Conservation (phyloP, 306 rosid genomes). For the Vigna radiata region DNA sequence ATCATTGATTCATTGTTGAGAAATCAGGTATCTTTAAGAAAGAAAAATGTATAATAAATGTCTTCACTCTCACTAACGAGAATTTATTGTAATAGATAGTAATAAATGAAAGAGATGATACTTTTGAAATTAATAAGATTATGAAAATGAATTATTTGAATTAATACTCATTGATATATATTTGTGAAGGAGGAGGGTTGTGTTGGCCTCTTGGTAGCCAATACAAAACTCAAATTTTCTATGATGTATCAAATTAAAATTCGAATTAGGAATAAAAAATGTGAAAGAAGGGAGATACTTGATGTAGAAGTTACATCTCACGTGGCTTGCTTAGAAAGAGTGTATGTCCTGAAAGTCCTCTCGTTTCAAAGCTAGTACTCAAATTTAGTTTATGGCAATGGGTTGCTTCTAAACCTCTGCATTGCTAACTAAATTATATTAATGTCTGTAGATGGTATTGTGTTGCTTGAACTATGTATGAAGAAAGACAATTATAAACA, state of each 20-base stretch:
- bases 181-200: background rate
- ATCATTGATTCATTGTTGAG: background rate
- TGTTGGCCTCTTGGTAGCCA: background rate
- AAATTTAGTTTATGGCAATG: background rate
- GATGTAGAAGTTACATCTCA: background rate
- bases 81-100: background rate
- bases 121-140: background rate
- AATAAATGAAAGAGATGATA: background rate
- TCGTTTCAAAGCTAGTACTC: background rate
- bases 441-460: conserved; percentile 23
- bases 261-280: background rate
- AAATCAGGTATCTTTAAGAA: background rate
- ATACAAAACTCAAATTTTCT: background rate
- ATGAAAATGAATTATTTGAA: background rate
- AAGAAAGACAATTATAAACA: background rate
- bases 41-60: background rate
- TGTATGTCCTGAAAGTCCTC: background rate
- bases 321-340: background rate
- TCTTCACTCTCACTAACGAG: background rate
- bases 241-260: background rate
- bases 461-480: conserved; percentile 34
- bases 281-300: background rate
- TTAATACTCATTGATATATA: background rate
- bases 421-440: conserved; percentile 28
- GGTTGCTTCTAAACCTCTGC: conserved; percentile 29